phyloP scores from a whole-genome alignment of 768 basidiomycete species.

The Obba rivulosa region DNA sequence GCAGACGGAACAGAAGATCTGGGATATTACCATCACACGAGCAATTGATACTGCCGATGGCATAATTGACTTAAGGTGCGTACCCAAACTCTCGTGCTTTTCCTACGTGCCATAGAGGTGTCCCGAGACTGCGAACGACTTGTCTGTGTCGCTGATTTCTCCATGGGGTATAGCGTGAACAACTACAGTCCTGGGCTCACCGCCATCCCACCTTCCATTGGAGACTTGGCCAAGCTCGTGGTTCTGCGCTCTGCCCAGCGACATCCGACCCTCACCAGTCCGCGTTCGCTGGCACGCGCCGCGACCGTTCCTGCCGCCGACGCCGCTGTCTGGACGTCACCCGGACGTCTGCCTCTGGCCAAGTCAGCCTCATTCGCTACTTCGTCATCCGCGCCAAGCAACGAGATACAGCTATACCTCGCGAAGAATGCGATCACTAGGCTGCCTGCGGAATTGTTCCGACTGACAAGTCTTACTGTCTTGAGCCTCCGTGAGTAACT shows the following conservation, averaged over 20 bases:
- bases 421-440: constrained; percentile 45
- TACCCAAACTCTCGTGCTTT: too few species aligned
- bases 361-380: constrained; percentile 14
- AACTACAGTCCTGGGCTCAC: constrained; percentile 29
- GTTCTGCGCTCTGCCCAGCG: constrained; percentile 23
- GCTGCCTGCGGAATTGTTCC: constrained; percentile 56
- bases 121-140: too few species aligned
- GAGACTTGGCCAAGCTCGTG: constrained; percentile 41
- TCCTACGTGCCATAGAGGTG: too few species aligned
- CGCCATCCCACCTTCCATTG: constrained; percentile 42
- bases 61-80: constrained; percentile 51
- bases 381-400: constrained; percentile 15
- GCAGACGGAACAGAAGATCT: constrained; percentile 32
- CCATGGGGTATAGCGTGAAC: neutral
- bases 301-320: constrained; percentile 14
- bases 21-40: constrained; percentile 41
- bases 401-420: constrained; percentile 54
- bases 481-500: constrained; percentile 54
- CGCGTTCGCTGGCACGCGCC: constrained; percentile 16
- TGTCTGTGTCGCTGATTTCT: neutral
- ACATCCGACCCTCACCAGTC: neutral
- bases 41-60: constrained; percentile 46
- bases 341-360: constrained; percentile 6
- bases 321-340: constrained; percentile 10
- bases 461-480: constrained; percentile 50